A percentile compares a stretch with the other conserved stretches of the same genome.
These are phyloP conservation scores for Chamaecyparis obtusa DNA, from an alignment of 75 land plant species.

Conservation along the genomic window DNA sequence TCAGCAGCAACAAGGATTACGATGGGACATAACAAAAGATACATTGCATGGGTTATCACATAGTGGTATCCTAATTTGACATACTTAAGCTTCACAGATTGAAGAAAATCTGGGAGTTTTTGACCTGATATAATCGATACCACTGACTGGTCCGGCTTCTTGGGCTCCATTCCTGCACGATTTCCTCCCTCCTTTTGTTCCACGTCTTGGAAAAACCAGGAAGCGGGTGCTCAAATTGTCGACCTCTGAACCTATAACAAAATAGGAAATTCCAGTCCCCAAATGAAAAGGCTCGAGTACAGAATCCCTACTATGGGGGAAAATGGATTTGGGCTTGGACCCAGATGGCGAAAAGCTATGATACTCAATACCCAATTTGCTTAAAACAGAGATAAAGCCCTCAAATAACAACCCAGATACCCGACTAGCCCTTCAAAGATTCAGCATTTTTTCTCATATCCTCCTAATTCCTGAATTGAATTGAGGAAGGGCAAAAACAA, in stretches of 20 bases:
- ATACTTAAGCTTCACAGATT: slow-evolving; percentile 64
- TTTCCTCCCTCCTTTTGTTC: not conserved
- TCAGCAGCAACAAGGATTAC: slow-evolving; percentile 30
- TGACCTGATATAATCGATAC: slow-evolving; percentile 2
- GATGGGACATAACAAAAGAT: slow-evolving; percentile 39
- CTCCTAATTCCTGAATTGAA: not conserved
- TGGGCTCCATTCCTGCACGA: not conserved
- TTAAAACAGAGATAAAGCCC: not conserved
- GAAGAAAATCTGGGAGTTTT: slow-evolving; percentile 36
- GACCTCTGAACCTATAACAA: not conserved
- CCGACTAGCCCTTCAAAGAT: not conserved
- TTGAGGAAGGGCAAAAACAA: not conserved
- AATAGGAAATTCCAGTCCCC: not conserved
- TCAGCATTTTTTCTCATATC: not conserved
- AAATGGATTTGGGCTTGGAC: not conserved
- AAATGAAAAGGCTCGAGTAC: not conserved
- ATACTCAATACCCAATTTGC: not conserved
- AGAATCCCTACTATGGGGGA: not conserved
- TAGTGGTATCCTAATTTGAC: slow-evolving; percentile 78
- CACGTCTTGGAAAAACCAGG: not conserved
- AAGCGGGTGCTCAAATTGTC: not conserved
- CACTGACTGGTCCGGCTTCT: not conserved
- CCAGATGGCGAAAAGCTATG: not conserved
- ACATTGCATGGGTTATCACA: slow-evolving; percentile 51
- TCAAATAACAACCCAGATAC: not conserved